Conservation (phyloP, 345 rosid species). For the Laguncularia racemosa region DNA sequence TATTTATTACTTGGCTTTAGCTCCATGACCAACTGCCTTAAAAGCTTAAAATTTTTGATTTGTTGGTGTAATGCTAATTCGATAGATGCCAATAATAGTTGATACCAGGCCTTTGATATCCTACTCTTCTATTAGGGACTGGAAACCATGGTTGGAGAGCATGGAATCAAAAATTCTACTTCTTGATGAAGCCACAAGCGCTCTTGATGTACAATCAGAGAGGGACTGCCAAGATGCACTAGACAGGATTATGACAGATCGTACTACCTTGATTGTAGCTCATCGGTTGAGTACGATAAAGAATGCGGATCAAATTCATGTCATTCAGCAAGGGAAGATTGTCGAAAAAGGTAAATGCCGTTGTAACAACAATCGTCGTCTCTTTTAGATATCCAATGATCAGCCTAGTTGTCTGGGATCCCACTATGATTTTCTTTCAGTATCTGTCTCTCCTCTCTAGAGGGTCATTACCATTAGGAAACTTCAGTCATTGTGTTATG, state of each 20-base stretch:
- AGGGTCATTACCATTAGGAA: not conserved
- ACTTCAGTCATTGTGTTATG: not conserved
- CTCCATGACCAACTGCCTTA: no score
- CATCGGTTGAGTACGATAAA: conserved; percentile 31
- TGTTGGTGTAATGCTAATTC: no score
- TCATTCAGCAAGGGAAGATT: conserved; percentile 28
- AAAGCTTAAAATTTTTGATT: no score
- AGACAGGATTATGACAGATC: conserved; percentile 28
- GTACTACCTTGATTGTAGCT: conserved; percentile 32
- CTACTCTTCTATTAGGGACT: conserved; percentile 20
- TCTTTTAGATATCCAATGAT: no score
- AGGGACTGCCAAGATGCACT: conserved; percentile 31
- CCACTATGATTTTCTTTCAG: no score
- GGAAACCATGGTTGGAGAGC: conserved; percentile 45
- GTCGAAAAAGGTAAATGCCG: conserved; percentile 28
- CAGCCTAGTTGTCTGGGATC: not conserved
- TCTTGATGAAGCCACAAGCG: conserved; percentile 39
- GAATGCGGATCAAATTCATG: conserved; percentile 27
- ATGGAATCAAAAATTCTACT: conserved; percentile 38
- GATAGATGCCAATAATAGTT: no score
- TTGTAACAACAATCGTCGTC: not conserved
- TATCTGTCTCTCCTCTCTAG: not conserved
- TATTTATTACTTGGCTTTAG: no score
- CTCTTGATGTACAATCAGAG: conserved; percentile 34
- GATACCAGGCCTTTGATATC: not conserved